Conservation (phyloP, 805 yeast species). For the Saturnispora halmiae region DNA sequence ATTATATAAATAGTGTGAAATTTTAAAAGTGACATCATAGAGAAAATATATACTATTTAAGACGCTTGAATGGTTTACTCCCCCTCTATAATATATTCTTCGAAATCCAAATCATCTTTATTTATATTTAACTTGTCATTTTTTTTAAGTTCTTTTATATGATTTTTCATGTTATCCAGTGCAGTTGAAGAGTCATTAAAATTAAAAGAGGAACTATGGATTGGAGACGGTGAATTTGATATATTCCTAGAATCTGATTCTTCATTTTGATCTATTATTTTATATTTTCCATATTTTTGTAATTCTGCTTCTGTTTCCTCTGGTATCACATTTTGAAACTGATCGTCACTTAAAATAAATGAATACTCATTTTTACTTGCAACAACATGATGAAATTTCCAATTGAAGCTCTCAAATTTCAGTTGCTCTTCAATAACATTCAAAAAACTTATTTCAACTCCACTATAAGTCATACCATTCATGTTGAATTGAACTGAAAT, state of each 20-base stretch:
- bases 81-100: constrained; percentile 23
- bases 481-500: constrained; percentile 40
- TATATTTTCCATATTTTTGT: neutral
- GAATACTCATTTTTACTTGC: constrained; percentile 26
- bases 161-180: constrained; percentile 8
- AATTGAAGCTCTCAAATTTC: constrained; percentile 56
- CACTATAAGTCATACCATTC: constrained; percentile 56
- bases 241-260: neutral
- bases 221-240: too few relatives aligned
- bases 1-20: too few relatives aligned
- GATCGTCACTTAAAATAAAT: constrained; percentile 22
- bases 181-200: constrained; percentile 12
- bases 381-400: constrained; percentile 56
- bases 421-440: constrained; percentile 56
- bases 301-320: constrained; percentile 1
- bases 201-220: too few relatives aligned
- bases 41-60: too few relatives aligned
- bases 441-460: constrained; percentile 55
- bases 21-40: too few relatives aligned
- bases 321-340: constrained; percentile 15
- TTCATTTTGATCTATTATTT: neutral
- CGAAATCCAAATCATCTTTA: constrained; percentile 15
- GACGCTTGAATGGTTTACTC: too few relatives aligned
- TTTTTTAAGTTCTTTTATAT: constrained; percentile 5
- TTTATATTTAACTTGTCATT: neutral